Percentiles rank a stretch among this genome's conserved stretches.
These are phyloP conservation scores for Sorghum bicolor DNA, from an alignment of 176 grass and related monocot genomes.

Conservation along the genomic window Sorghum_bicolor_NCBIv3 NC_012875.2:59846501-59847000, in stretches of 20 bases:
- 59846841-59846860: conserved; percentile 23
- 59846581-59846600: conserved; percentile 98
- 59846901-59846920: neutral
- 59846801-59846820: conserved; percentile 98
- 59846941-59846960: conserved; percentile 25
- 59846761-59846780: conserved; percentile 91
- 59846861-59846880: conserved; percentile 10
- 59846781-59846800: conserved; percentile 82
- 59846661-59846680: conserved; percentile 31
- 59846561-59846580: conserved; percentile 90
- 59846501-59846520: too few relatives aligned
- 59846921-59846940: neutral
- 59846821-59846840: conserved; percentile 17
- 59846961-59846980: conserved; percentile 98
- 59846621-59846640: conserved; percentile 71
- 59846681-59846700: conserved; percentile 16
- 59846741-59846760: conserved; percentile 93
- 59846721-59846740: conserved; percentile 26
- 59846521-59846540: conserved; percentile 46
- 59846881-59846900: neutral
- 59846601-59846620: conserved; percentile 90
- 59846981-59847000: conserved; percentile 79
- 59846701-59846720: neutral
- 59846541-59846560: conserved; percentile 86
- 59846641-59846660: conserved; percentile 89